Evolutionary conservation across 495 filamentous ascomycete genomes (phyloP).

Genomic region (Sordaria brevicollis): DNA sequence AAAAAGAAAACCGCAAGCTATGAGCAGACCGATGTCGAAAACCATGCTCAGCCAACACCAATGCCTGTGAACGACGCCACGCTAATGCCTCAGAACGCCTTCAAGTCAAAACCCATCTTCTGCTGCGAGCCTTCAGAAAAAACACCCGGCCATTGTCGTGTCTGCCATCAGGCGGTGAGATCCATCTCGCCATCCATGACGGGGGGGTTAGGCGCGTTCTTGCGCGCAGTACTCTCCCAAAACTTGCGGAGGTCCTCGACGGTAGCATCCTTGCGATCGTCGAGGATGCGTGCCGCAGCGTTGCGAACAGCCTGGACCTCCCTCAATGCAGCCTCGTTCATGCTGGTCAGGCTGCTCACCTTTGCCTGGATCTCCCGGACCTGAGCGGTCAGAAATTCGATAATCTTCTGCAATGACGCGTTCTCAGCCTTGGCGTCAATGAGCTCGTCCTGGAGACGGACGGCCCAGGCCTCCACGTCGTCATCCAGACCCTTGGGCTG

Average conservation of each 20-base stretch:
- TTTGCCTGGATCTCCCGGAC: not conserved
- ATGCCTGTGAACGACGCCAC: not conserved
- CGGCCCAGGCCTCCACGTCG: not conserved
- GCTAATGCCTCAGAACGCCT: not conserved
- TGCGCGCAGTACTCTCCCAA: not conserved
- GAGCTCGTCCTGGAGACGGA: not conserved
- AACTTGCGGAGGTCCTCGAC: not conserved
- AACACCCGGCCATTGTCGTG: not conserved
- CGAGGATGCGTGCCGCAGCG: not conserved
- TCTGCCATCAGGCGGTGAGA: not conserved
- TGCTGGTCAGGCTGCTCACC: not conserved
- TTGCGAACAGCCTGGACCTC: not conserved
- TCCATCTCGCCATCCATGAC: too few relatives aligned
- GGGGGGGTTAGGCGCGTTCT: too few relatives aligned
- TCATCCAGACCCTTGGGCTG: not conserved
- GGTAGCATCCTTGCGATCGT: not conserved
- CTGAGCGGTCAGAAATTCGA: not conserved
- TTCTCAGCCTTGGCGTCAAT: not conserved
- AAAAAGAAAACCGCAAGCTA: not conserved
- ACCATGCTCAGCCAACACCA: not conserved
- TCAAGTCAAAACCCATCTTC: not conserved
- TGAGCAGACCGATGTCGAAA: not conserved
- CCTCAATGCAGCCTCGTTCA: not conserved
- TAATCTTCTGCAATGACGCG: not conserved
- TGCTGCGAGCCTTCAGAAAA: not conserved